Percentiles rank a stretch among this genome's conserved stretches.
These are phyloP conservation scores for Medakamo hakoo DNA, from an alignment of 139 green algal species.

Conservation along the genomic window DNA sequence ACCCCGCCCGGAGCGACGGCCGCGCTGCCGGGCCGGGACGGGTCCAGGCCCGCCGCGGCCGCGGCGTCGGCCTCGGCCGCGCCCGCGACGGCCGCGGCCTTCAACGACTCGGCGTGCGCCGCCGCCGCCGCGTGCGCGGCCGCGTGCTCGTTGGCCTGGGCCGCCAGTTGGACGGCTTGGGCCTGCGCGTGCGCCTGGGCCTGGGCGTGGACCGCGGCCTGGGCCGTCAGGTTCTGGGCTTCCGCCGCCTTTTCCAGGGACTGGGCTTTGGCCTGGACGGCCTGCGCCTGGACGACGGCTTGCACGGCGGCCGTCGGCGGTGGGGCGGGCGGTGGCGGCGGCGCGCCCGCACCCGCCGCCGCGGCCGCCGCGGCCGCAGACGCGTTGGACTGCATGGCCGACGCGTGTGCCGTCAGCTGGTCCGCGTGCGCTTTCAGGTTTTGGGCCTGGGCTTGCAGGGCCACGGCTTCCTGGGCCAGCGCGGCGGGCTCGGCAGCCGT, in stretches of 20 bases:
- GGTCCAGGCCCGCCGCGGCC: too few relatives aligned
- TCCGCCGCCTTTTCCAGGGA: slow-evolving; percentile 17
- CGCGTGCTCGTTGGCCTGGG: slow-evolving; percentile 6
- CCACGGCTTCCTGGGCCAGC: slow-evolving; percentile 6
- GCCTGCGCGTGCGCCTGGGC: slow-evolving; percentile 13
- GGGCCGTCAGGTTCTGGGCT: slow-evolving; percentile 15
- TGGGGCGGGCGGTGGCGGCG: slow-evolving; percentile 7
- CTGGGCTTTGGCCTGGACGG: slow-evolving; percentile 24
- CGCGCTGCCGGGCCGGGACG: too few relatives aligned
- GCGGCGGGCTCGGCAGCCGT: neutral
- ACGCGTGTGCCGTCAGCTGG: slow-evolving; percentile 13
- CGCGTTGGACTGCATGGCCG: slow-evolving; percentile 5
- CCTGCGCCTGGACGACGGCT: slow-evolving; percentile 23
- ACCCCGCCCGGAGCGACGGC: too few relatives aligned
- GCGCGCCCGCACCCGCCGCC: too few relatives aligned
- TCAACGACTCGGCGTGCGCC: neutral
- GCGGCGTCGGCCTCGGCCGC: neutral
- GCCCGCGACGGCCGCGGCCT: neutral
- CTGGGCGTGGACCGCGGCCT: slow-evolving; percentile 13
- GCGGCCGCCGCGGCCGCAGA: too few relatives aligned
- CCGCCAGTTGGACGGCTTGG: slow-evolving; percentile 6
- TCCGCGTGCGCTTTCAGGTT: slow-evolving; percentile 33
- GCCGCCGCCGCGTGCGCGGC: neutral
- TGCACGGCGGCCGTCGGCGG: too few relatives aligned
- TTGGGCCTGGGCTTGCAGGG: slow-evolving; percentile 15